A percentile compares a stretch with the other conserved stretches of the same genome.
Conservation (phyloP, 2,329 filamentous ascomycete species). For the Cryphonectria parasitica region DNA sequence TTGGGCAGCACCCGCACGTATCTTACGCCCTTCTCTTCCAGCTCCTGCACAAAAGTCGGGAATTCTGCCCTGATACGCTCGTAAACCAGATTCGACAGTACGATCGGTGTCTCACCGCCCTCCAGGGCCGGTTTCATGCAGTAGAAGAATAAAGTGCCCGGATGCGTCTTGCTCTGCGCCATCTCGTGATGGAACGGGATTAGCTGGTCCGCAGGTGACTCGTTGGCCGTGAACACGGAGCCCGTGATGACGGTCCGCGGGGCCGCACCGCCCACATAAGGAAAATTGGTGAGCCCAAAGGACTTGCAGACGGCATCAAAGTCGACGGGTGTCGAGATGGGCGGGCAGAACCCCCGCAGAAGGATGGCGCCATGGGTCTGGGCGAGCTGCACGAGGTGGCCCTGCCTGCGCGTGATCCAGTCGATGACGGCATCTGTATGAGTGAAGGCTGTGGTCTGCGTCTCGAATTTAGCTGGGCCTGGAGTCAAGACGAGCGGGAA, state of each 20-base stretch:
- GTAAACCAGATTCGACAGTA: slow-evolving; percentile 26
- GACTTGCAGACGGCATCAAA: slow-evolving; percentile 25
- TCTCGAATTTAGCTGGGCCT: slow-evolving; percentile 31
- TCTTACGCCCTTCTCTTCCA: slow-evolving; percentile 27
- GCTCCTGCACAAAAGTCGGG: slow-evolving; percentile 21
- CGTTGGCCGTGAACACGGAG: slow-evolving; percentile 28
- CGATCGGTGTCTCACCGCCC: slow-evolving; percentile 26
- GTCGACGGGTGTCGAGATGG: slow-evolving; percentile 19
- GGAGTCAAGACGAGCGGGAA: slow-evolving; percentile 26
- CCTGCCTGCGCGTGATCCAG: slow-evolving; percentile 22
- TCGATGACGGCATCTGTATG: slow-evolving; percentile 16
- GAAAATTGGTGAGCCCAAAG: slow-evolving; percentile 21
- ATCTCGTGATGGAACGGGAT: slow-evolving; percentile 30
- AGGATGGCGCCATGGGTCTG: slow-evolving; percentile 25
- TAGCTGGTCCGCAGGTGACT: slow-evolving; percentile 28
- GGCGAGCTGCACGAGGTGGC: slow-evolving; percentile 15
- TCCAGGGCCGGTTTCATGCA: slow-evolving; percentile 22
- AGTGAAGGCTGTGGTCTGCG: neutral
- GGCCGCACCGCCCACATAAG: slow-evolving; percentile 27
- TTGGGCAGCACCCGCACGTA: slow-evolving; percentile 24
- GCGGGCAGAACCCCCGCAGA: slow-evolving; percentile 25
- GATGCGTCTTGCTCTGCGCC: slow-evolving; percentile 28
- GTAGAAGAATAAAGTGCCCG: slow-evolving; percentile 25
- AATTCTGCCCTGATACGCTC: slow-evolving; percentile 20
- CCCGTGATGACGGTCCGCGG: slow-evolving; percentile 22